Evolutionary conservation across 306 rosid genomes (phyloP), one percentile per base, ranked within the genome.

Genomic region (Prunus fruticosa): DNA sequence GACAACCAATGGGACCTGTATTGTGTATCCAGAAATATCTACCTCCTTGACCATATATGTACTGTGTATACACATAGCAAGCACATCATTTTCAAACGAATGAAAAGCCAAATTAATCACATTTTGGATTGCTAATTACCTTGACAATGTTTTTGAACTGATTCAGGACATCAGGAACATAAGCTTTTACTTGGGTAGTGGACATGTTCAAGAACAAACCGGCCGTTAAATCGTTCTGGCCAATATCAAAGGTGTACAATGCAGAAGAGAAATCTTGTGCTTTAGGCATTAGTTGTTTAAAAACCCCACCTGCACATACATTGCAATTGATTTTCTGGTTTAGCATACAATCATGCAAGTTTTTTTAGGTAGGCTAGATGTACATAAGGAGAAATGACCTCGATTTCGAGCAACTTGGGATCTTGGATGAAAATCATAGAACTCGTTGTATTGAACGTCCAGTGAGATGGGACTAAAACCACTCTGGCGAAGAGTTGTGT

Each of bases 401-500:
- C 65, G 71, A 15, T 45, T 52, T 7, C 96, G 85, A 47, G 79
- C 9, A 14, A 65, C 56, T 54, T 87, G 85, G 56, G 93, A 77
- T 81, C 90, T 84, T 34, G 72, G 49, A 27, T 67, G 84, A 76
- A 93, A 93, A 32, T 87, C 89, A 19, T 84, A 84, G 86, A 87
- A 89, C 70, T 90, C 83, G 13, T 73, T 65, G 74, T 52, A 81
- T 8, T 93, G 96, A 69, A 93, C 91, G 19, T 93, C 80, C 1
- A 90, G 67, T 15, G 96, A 91, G 47, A 90, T 78, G 4, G 93
- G 98, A 38, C 96, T 91, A 54, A 80, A 89, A 5, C 98, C 96
- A 72, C 91, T 80, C 57, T 90, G 93, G 32, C 78, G 89, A 8
- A 52, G 73, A 58, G 92, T 88, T 19, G 82, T 81, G 76, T 92